Base-by-base conservation (phyloP, 2,329 filamentous ascomycete species). In the Aspergillus sp. region DNA sequence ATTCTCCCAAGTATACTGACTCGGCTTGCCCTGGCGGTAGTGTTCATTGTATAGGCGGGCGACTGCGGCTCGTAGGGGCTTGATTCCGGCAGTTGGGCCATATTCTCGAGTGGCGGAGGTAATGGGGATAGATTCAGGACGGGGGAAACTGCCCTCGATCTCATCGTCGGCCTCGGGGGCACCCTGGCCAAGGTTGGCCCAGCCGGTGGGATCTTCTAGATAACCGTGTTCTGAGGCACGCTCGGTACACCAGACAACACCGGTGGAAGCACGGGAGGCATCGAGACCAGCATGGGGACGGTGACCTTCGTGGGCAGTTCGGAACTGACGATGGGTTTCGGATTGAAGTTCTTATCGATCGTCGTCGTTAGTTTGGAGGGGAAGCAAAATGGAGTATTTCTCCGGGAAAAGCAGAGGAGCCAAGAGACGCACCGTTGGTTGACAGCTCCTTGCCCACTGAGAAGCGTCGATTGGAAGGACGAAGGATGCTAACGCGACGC, bases 1-100 rank as follows among this genome's bases (percentile, higher is more conserved):
- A 74, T 98, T 98, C 81, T 98, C 93, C 89, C 91, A 97, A 5
- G 90, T 96, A 75, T 98, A 98, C 77, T 96, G 83, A 75, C 89
- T 93, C 11, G 86, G 83, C 79, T 95, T 96, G 70, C 89, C 91
- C 78, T 93, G 79, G 63, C 93, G 87, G 70, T 97, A 93, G 75
- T 93, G 90, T 74, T 89, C 89, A 70, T 98, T 98, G 83, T 98
- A 98, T 61, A 98, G 83, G 58, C 87, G 86, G 57, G 93, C 93
- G 44, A 98, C 92, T 17, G 93, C 93, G 70, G 91, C 89, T 66
- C 93, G 84, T 63, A 98, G 81, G 24, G 91, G 88, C 79, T 91
- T 93, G 81, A 97, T 98, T 68, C 93, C 93, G 39, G 93, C 92
- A 5, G 93, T 97, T 30, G 93, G 93, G 38, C 91, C 89, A 76